Evolutionary conservation across 192 early-diverging fungal species (phyloP).

Genomic region (Helicostylum pulchrum): DNA sequence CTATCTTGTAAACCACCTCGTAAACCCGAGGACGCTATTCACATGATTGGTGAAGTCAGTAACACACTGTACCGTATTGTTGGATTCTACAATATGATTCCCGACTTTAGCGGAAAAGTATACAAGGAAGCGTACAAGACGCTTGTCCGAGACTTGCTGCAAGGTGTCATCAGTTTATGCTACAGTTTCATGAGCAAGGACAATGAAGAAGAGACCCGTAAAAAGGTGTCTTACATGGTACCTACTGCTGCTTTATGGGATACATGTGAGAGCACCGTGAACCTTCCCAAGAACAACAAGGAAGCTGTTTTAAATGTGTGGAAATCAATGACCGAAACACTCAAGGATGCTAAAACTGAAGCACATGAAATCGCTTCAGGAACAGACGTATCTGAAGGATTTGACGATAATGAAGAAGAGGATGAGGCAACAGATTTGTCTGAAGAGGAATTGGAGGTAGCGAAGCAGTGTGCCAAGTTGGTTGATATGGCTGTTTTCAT

Average conservation of each 20-base stretch:
- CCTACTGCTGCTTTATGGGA: conserved; percentile 35
- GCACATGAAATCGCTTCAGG: conserved; percentile 20
- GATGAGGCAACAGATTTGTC: conserved; percentile 18
- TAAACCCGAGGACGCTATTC: conserved; percentile 17
- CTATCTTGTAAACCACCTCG: conserved; percentile 37
- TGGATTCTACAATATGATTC: conserved; percentile 33
- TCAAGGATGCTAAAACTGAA: conserved; percentile 30
- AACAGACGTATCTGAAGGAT: conserved; percentile 11
- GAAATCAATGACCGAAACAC: conserved; percentile 12
- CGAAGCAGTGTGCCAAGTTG: conserved; percentile 13
- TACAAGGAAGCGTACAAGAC: conserved; percentile 11
- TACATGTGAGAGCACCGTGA: not conserved
- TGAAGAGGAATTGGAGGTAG: conserved; percentile 14
- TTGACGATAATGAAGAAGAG: conserved; percentile 18
- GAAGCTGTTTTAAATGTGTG: conserved; percentile 21
- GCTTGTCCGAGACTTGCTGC: conserved; percentile 4
- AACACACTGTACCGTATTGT: conserved; percentile 26
- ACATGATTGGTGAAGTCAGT: conserved; percentile 24
- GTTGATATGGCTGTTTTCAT: conserved; percentile 24
- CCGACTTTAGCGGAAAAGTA: not conserved
- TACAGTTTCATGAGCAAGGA: conserved; percentile 17
- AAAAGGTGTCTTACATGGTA: conserved; percentile 23
- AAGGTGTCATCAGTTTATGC: conserved; percentile 18
- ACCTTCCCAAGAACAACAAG: conserved; percentile 18
- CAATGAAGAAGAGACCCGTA: conserved; percentile 3